Evolutionary conservation across 371 early-diverging fungal species (phyloP), one percentile per base, ranked within the genome.

Genomic region (Apophysomyces elegans): DNA sequence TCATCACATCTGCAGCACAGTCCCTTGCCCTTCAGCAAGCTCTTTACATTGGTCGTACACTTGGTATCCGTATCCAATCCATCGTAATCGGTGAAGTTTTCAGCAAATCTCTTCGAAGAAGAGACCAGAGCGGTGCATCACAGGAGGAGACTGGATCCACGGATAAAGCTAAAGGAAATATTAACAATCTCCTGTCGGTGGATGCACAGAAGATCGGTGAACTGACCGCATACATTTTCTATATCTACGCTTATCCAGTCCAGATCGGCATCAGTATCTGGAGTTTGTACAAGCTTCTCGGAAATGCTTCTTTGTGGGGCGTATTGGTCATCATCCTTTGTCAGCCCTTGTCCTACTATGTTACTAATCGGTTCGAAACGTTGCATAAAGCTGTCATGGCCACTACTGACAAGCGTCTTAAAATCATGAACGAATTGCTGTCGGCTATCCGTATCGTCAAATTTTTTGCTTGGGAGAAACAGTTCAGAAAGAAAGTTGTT

Each of bases 381-480:
- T 66, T 75, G 56, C 85, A 88, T 66, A 68, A 71, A 39, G 63
- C 67, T 7, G 76, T 86, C 56, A 85, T 81, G 83, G 68, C 79
- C 14, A 77, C 84, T 50, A 86, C 86, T 37, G 90, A 90, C 46
- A 77, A 76, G 45, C 80, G 84, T 39, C 68, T 90, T 44, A 79
- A 84, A 11, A 74, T 85, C 68, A 75, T 90, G 59, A 89, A 84
- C 37, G 90, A 90, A 67, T 77, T 90, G 73, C 71, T 91, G 41
- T 73, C 80, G 61, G 91, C 89, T 16, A 90, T 91, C 54, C 85
- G 89, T 32, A 87, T 90, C 13, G 85, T 91, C 61, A 91, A 91
- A 69, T 84, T 91, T 66, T 91, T 91, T 80, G 91, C 88, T 37
- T 91, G 91, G 91, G 89, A 91, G 72, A 66, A 79, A 57, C 78